A percentile compares a stretch with the other conserved stretches of the same genome.
Conservation (phyloP, 768 basidiomycete species). For the Amanita phalloides region DNA sequence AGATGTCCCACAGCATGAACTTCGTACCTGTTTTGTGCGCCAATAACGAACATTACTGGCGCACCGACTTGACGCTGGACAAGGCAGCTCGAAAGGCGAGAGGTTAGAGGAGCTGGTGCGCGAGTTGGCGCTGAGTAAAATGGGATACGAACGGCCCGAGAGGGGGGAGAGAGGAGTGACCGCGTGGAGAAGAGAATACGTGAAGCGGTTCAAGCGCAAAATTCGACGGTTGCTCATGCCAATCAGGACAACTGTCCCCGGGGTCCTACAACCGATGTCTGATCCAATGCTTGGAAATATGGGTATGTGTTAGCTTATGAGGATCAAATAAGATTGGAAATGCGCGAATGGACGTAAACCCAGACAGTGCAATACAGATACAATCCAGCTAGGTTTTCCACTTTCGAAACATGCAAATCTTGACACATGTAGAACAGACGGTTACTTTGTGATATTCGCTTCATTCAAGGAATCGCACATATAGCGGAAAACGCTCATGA, state of each 20-base stretch:
- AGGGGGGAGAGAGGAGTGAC: neutral
- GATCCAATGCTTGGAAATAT: too few relatives aligned
- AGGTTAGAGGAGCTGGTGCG: neutral
- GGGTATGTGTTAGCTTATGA: too few relatives aligned
- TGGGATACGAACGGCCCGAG: neutral
- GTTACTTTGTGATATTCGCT: too few relatives aligned
- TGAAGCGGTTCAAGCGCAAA: neutral
- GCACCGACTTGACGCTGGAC: neutral
- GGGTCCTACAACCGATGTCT: too few relatives aligned
- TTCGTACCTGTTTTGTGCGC: neutral
- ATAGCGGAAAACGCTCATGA: too few relatives aligned
- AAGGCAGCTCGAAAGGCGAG: neutral
- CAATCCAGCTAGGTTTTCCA: too few relatives aligned
- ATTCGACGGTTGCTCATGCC: neutral
- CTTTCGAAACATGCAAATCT: too few relatives aligned
- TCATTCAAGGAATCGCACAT: too few relatives aligned
- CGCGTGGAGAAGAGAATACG: neutral
- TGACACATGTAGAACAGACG: too few relatives aligned
- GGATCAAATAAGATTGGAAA: too few relatives aligned
- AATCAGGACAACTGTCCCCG: neutral
- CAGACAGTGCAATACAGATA: too few relatives aligned
- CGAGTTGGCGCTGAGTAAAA: neutral
- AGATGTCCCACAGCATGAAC: conserved; percentile 1
- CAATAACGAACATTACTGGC: neutral
- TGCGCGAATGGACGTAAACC: too few relatives aligned